Evolutionary conservation across 768 basidiomycete genomes (phyloP).

Genomic region (Russula foetens): DNA sequence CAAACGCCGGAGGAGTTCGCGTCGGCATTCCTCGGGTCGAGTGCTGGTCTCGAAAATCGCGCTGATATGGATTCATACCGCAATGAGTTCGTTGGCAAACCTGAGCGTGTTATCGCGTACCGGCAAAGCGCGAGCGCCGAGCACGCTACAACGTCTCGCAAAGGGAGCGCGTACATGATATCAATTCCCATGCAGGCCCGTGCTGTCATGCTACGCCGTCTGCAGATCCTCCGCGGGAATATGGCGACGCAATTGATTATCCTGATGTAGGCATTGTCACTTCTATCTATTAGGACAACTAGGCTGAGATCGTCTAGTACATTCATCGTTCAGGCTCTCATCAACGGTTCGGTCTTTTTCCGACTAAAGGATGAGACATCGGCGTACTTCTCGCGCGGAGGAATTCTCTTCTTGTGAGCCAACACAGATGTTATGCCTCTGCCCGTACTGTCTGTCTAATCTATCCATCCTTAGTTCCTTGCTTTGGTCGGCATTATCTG

Average conservation of each 20-base stretch:
- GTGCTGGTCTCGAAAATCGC: conserved; percentile 34
- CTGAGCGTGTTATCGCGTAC: conserved; percentile 37
- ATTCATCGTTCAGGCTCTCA: conserved; percentile 44
- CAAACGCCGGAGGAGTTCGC: conserved; percentile 52
- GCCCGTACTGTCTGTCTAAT: background rate
- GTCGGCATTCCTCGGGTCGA: conserved; percentile 28
- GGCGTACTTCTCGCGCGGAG: conserved; percentile 69
- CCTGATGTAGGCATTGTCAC: conserved; percentile 18
- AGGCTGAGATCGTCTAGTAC: conserved; percentile 30
- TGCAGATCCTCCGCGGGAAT: conserved; percentile 30
- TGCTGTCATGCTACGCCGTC: conserved; percentile 29
- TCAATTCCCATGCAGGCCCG: conserved; percentile 31
- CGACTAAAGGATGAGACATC: conserved; percentile 44
- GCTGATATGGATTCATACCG: conserved; percentile 41
- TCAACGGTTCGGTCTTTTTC: conserved; percentile 61
- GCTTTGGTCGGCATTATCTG: conserved; percentile 48
- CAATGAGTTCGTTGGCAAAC: conserved; percentile 36
- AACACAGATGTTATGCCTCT: no score
- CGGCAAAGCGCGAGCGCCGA: conserved; percentile 41
- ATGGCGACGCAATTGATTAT: conserved; percentile 25
- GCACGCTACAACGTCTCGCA: conserved; percentile 38
- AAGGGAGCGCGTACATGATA: conserved; percentile 31
- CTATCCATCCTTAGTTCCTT: conserved; percentile 34
- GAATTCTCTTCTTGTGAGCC: conserved; percentile 66
- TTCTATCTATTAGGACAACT: no score